Percentiles rank a stretch among this genome's conserved stretches.
These are phyloP conservation scores for Paxillus ammoniavirescens DNA, from an alignment of 768 basidiomycete species.

Conservation along the genomic window DNA sequence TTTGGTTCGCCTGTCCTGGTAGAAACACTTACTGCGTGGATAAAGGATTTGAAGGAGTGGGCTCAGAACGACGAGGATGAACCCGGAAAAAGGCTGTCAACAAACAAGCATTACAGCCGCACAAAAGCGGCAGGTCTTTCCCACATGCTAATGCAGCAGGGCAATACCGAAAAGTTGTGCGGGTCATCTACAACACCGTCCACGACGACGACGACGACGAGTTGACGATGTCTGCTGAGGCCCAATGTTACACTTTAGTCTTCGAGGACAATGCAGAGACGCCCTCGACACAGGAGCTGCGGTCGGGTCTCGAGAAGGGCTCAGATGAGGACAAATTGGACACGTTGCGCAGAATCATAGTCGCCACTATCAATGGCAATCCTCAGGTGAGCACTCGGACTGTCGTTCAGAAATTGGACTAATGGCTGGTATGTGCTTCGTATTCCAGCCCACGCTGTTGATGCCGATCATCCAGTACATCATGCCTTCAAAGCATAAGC, in stretches of 20 bases:
- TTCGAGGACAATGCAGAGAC: slow-evolving; percentile 71
- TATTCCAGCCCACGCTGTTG: slow-evolving; percentile 74
- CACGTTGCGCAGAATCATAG: slow-evolving; percentile 91
- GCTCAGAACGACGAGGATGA: too few species aligned
- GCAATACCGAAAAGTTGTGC: not conserved
- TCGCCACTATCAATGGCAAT: slow-evolving; percentile 93
- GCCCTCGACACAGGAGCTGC: slow-evolving; percentile 79
- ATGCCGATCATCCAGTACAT: slow-evolving; percentile 99
- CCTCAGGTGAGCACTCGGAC: slow-evolving; percentile 60
- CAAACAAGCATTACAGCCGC: too few species aligned
- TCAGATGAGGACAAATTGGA: slow-evolving; percentile 96
- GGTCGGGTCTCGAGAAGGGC: slow-evolving; percentile 86
- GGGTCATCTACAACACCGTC: not conserved
- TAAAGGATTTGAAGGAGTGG: too few species aligned
- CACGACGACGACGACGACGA: slow-evolving; percentile 10
- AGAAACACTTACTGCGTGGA: too few species aligned
- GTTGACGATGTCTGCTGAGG: slow-evolving; percentile 43
- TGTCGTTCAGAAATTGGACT: not conserved
- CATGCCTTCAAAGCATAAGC: slow-evolving; percentile 92
- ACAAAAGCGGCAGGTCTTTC: too few species aligned
- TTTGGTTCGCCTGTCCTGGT: too few species aligned
- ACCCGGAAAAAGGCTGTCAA: too few species aligned
- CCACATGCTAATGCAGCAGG: too few species aligned
- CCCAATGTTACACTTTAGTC: slow-evolving; percentile 76
- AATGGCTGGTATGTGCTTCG: not conserved